Conservation (phyloP, 2,329 filamentous ascomycete species). For the Pseudopithomyces chartarum region DNA sequence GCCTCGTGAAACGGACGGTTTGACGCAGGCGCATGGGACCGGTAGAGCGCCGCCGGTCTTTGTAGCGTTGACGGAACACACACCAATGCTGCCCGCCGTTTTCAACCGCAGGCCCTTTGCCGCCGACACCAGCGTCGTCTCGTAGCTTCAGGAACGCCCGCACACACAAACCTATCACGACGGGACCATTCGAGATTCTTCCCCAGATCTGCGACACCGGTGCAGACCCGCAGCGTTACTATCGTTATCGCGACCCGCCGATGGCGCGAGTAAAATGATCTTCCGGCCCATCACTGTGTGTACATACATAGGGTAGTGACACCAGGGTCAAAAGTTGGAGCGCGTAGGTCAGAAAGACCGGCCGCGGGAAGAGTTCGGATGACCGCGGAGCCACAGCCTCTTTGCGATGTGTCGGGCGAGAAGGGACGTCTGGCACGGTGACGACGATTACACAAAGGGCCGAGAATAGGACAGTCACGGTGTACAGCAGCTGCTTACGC, state of each 20-base stretch:
- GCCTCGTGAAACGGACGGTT: background rate
- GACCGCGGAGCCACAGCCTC: background rate
- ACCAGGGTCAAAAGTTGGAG: background rate
- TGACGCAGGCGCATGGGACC: background rate
- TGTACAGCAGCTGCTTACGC: too few species aligned
- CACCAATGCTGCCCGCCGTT: background rate
- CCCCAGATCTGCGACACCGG: background rate
- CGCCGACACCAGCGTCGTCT: background rate
- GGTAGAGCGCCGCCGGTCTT: background rate
- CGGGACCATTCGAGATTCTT: background rate
- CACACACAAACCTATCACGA: background rate
- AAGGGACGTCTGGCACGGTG: too few species aligned
- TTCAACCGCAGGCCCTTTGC: background rate
- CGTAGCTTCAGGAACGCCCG: background rate
- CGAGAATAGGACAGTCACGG: too few species aligned
- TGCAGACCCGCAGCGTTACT: background rate
- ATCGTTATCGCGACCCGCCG: background rate
- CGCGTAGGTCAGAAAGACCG: background rate
- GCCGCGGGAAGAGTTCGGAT: background rate
- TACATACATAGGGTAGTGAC: too few species aligned
- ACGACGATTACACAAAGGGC: too few species aligned
- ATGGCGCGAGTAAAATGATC: background rate
- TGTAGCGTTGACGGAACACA: background rate
- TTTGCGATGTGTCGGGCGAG: too few species aligned
- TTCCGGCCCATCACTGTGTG: background rate